A percentile compares a stretch with the other conserved stretches of the same genome.
Evolutionary conservation across 1,139 yeast species (phyloP).

Genomic region (Kurtzmaniella quercitrusa): DNA sequence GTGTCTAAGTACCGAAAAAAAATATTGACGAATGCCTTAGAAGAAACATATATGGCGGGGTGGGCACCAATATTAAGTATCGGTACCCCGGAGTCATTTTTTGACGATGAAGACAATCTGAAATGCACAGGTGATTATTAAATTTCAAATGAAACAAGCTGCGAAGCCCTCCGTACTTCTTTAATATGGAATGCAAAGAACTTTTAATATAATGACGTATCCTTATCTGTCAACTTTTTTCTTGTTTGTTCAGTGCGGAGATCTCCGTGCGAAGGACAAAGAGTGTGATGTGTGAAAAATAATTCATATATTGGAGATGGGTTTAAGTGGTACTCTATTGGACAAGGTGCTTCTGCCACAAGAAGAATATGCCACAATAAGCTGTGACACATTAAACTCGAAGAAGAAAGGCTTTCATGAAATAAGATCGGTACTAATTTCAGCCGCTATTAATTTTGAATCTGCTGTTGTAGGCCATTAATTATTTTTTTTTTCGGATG

Average conservation of each 20-base stretch:
- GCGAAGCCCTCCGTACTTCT: not conserved
- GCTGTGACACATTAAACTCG: too few species aligned
- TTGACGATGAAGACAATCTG: too few species aligned
- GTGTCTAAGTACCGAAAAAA: not conserved
- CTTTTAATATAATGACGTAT: not conserved
- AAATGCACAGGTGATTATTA: not conserved
- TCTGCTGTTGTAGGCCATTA: too few species aligned
- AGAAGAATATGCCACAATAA: too few species aligned
- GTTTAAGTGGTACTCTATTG: too few species aligned
- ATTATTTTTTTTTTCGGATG: too few species aligned
- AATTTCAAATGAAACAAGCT: not conserved
- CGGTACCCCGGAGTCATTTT: not conserved
- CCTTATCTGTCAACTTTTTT: not conserved
- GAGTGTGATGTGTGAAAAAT: not conserved
- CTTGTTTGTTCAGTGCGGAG: not conserved
- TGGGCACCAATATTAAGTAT: not conserved
- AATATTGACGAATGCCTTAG: not conserved
- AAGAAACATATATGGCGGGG: not conserved
- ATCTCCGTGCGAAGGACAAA: not conserved
- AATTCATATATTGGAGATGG: too few species aligned
- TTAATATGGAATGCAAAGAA: not conserved
- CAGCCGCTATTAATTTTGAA: too few species aligned
- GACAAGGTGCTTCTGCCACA: too few species aligned
- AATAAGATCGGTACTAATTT: too few species aligned
- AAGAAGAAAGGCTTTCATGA: too few species aligned